phyloP scores from a whole-genome alignment of 345 rosid genomes.

The Salix exigua region DNA sequence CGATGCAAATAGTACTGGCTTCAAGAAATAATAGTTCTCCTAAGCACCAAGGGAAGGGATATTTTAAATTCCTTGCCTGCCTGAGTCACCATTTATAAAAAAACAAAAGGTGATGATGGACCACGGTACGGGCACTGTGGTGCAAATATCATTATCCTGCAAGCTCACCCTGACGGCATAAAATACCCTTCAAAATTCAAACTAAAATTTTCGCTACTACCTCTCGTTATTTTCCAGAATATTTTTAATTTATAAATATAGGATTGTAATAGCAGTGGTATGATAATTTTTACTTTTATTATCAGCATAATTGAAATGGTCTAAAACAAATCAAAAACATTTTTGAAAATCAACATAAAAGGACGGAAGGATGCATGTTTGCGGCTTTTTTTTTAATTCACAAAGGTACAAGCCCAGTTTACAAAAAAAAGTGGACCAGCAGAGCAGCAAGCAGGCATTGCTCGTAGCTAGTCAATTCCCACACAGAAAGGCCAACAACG shows the following conservation, averaged over 20 bases:
- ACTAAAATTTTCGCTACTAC: neutral
- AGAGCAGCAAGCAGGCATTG: neutral
- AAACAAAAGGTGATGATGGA: neutral
- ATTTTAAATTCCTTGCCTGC: neutral
- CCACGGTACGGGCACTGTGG: conserved; percentile 13
- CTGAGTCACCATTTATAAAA: conserved; percentile 15
- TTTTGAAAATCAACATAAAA: no score
- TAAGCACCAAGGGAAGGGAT: neutral
- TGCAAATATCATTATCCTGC: neutral
- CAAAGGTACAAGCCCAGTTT: neutral
- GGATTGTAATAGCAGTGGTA: no score
- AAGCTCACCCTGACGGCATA: neutral
- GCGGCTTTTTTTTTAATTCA: no score
- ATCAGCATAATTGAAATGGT: no score
- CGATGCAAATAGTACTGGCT: neutral
- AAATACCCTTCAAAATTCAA: neutral
- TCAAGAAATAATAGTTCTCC: neutral
- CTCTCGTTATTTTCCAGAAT: no score
- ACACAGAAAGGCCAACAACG: neutral
- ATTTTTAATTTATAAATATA: no score
- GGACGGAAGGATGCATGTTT: no score
- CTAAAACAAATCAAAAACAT: no score
- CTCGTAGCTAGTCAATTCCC: neutral
- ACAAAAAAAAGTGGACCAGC: neutral
- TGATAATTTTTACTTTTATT: no score